phyloP scores from a whole-genome alignment of 2,329 filamentous ascomycete genomes.

The Ascochyta fabae region DNA sequence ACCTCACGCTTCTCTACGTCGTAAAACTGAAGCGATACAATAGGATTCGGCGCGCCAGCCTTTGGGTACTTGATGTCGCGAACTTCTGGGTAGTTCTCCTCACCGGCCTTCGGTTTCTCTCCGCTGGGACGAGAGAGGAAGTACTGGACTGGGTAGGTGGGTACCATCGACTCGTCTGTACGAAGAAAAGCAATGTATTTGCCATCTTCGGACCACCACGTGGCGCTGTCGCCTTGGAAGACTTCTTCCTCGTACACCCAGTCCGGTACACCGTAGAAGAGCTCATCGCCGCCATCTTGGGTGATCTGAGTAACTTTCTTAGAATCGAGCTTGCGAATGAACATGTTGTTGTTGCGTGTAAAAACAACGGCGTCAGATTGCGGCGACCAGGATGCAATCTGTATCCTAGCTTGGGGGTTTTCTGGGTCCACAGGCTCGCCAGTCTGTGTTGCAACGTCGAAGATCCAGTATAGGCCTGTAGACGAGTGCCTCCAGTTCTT shows the following conservation, averaged over 20 bases:
- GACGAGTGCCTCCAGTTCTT: conserved; percentile 91
- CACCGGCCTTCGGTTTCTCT: conserved; percentile 67
- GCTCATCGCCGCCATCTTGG: conserved; percentile 80
- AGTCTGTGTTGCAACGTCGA: conserved; percentile 82
- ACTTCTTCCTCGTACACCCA: conserved; percentile 97
- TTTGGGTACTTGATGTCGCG: conserved; percentile 97
- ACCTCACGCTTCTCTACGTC: conserved; percentile 78
- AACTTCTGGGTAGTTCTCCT: conserved; percentile 90
- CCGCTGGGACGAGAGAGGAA: conserved; percentile 88
- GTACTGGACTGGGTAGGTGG: conserved; percentile 91
- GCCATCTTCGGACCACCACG: conserved; percentile 94
- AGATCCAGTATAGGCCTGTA: conserved; percentile 86
- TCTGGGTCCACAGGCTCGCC: conserved; percentile 78
- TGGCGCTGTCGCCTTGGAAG: conserved; percentile 77
- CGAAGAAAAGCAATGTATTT: conserved; percentile 89
- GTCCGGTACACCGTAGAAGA: conserved; percentile 95
- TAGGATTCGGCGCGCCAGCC: conserved; percentile 89
- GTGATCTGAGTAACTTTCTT: conserved; percentile 75
- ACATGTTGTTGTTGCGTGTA: conserved; percentile 89
- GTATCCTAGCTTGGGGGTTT: conserved; percentile 69
- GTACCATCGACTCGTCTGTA: conserved; percentile 91
- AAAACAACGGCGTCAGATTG: conserved; percentile 87
- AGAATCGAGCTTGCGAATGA: conserved; percentile 70
- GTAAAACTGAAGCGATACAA: conserved; percentile 87
- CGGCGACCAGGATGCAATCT: conserved; percentile 90